Percentiles rank a stretch among this genome's conserved stretches.
phyloP scores from a whole-genome alignment of 768 basidiomycete species.

The Cubamyces sp. region DNA sequence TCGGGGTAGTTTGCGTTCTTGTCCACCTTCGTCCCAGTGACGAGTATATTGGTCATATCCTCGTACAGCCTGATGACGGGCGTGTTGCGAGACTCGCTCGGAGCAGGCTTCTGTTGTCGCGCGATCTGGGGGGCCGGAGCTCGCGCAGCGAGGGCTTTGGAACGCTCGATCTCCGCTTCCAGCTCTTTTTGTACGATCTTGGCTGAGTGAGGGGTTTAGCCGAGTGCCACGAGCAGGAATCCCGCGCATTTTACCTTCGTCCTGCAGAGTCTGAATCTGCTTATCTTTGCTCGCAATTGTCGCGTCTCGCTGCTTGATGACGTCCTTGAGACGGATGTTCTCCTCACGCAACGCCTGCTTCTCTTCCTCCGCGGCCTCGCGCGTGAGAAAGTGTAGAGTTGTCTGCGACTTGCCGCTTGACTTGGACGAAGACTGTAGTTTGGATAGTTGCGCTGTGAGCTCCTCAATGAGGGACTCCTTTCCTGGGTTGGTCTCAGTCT shows the following conservation, averaged over 20 bases:
- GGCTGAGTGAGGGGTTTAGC: slow-evolving; percentile 41
- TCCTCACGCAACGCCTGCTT: slow-evolving; percentile 55
- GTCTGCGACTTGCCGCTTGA: slow-evolving; percentile 49
- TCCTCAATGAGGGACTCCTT: slow-evolving; percentile 59
- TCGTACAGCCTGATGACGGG: slow-evolving; percentile 79
- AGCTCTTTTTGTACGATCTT: slow-evolving; percentile 57
- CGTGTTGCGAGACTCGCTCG: slow-evolving; percentile 60
- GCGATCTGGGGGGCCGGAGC: slow-evolving; percentile 44
- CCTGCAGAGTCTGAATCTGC: slow-evolving; percentile 50
- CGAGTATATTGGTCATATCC: slow-evolving; percentile 80
- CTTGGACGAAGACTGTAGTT: slow-evolving; percentile 53
- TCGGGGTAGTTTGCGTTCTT: slow-evolving; percentile 43
- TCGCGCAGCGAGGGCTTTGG: slow-evolving; percentile 43
- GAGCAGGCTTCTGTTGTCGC: slow-evolving; percentile 38
- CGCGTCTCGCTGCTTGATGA: slow-evolving; percentile 47
- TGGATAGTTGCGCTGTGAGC: slow-evolving; percentile 55
- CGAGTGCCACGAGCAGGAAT: neutral
- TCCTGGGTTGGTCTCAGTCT: slow-evolving; percentile 43
- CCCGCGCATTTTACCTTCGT: slow-evolving; percentile 40
- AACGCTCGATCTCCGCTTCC: slow-evolving; percentile 63
- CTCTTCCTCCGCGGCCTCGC: slow-evolving; percentile 75
- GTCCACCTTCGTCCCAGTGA: slow-evolving; percentile 62
- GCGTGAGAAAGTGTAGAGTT: slow-evolving; percentile 64
- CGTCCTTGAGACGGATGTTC: slow-evolving; percentile 46
- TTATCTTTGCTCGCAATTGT: slow-evolving; percentile 48